Evolutionary conservation across 768 basidiomycete species (phyloP).

Genomic region (Chalciporus pseudorubinellus): DNA sequence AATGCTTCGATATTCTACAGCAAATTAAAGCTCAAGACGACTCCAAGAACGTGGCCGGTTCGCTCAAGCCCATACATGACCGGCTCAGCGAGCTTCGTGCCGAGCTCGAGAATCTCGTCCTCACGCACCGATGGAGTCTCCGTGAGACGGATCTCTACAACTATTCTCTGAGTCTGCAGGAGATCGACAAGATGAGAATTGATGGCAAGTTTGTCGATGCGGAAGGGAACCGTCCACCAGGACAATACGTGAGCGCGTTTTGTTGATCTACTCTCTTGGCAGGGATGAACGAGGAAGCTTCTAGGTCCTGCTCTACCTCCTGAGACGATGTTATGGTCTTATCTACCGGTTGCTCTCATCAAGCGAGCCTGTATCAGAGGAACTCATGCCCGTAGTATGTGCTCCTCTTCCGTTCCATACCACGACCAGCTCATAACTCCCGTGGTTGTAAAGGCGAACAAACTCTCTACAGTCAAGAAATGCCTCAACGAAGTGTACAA

Average conservation of each 20-base stretch:
- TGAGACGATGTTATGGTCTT: constrained; percentile 93
- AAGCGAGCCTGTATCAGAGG: constrained; percentile 96
- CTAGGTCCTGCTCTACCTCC: constrained; percentile 88
- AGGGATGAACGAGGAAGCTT: neutral
- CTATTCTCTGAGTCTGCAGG: constrained; percentile 88
- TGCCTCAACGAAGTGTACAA: constrained; percentile 95
- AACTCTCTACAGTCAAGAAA: constrained; percentile 94
- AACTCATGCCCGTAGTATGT: constrained; percentile 91
- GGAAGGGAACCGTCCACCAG: constrained; percentile 86
- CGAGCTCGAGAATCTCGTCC: constrained; percentile 86
- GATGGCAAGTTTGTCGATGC: constrained; percentile 97
- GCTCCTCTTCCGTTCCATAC: constrained; percentile 2
- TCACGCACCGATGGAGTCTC: constrained; percentile 97
- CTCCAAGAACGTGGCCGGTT: constrained; percentile 79
- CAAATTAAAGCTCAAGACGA: constrained; percentile 95
- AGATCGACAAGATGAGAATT: constrained; percentile 95
- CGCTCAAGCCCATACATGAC: constrained; percentile 91
- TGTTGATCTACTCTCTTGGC: neutral
- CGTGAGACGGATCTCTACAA: constrained; percentile 93
- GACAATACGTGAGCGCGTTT: constrained; percentile 78
- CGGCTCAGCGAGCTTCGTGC: constrained; percentile 80
- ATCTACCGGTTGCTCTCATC: constrained; percentile 92
- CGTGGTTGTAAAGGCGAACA: constrained; percentile 77
- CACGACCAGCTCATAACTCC: neutral
- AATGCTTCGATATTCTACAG: constrained; percentile 93